A percentile compares a stretch with the other conserved stretches of the same genome.
These are phyloP conservation scores for Moricandia moricandioides DNA, from an alignment of 345 rosid genomes.

Conservation along the genomic window DNA sequence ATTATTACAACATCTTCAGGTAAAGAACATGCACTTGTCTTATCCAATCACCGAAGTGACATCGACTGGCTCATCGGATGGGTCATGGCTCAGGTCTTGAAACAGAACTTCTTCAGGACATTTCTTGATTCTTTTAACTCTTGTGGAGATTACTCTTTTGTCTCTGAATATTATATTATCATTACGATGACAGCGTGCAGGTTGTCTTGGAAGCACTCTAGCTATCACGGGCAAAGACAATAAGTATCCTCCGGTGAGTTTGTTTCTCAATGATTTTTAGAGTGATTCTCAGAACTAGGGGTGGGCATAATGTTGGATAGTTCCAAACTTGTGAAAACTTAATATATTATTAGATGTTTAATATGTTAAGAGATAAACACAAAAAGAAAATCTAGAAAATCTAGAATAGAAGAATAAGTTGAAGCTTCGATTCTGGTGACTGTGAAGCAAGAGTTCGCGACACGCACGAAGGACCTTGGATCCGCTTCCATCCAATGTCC, in stretches of 20 bases:
- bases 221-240: conserved; percentile 53
- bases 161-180: not conserved
- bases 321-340: too few species aligned
- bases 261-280: not conserved
- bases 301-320: too few species aligned
- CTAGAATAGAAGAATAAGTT: too few species aligned
- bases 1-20: conserved; percentile 40
- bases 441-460: too few species aligned
- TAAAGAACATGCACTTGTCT: conserved; percentile 55
- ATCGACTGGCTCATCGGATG: conserved; percentile 55
- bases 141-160: conserved; percentile 6
- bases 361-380: too few species aligned
- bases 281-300: too few species aligned
- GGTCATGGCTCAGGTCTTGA: conserved; percentile 59
- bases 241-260: conserved; percentile 53
- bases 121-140: not conserved
- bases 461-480: too few species aligned
- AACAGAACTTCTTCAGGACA: not conserved
- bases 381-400: too few species aligned
- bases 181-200: conserved; percentile 46
- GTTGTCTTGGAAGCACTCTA: conserved; percentile 59
- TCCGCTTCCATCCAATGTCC: too few species aligned
- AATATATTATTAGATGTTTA: too few species aligned
- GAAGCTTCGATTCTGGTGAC: too few species aligned
- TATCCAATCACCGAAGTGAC: conserved; percentile 51